Conservation (phyloP, 805 yeast species). For the Isabelozyma heimii region DNA sequence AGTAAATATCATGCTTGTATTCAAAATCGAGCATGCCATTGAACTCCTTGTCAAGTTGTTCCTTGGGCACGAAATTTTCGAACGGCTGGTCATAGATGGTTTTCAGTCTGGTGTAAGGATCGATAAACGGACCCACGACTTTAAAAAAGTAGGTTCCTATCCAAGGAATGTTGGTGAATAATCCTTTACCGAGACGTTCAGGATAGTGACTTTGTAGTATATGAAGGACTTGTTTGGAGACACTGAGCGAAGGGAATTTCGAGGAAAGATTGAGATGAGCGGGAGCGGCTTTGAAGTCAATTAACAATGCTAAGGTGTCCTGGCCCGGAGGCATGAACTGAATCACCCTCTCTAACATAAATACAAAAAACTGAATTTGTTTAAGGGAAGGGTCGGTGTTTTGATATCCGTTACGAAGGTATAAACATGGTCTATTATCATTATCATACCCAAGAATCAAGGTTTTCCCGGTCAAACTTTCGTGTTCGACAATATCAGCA, state of each 20-base stretch:
- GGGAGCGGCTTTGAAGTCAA: conserved; percentile 52
- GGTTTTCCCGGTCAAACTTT: conserved; percentile 54
- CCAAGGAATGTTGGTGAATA: conserved; percentile 57
- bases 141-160: conserved; percentile 55
- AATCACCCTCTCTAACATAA: conserved; percentile 54
- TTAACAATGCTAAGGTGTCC: conserved; percentile 51
- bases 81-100: conserved; percentile 58
- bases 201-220: conserved; percentile 59
- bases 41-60: conserved; percentile 51
- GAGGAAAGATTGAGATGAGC: conserved; percentile 33
- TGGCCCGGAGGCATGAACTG: conserved; percentile 58
- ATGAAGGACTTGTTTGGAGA: conserved; percentile 48
- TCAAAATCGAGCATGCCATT: conserved; percentile 50
- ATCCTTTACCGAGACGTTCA: conserved; percentile 53
- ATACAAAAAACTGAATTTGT: conserved; percentile 57
- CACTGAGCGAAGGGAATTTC: conserved; percentile 48
- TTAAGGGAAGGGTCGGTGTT: conserved; percentile 50
- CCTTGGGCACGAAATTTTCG: conserved; percentile 49
- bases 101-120: conserved; percentile 57
- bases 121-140: conserved; percentile 55
- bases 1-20: conserved; percentile 51
- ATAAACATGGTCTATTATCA: conserved; percentile 52
- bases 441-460: conserved; percentile 53
- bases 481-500: conserved; percentile 43
- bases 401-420: conserved; percentile 53